Conservation (phyloP, 2,329 filamentous ascomycete species). For the Capronia americana region DNA sequence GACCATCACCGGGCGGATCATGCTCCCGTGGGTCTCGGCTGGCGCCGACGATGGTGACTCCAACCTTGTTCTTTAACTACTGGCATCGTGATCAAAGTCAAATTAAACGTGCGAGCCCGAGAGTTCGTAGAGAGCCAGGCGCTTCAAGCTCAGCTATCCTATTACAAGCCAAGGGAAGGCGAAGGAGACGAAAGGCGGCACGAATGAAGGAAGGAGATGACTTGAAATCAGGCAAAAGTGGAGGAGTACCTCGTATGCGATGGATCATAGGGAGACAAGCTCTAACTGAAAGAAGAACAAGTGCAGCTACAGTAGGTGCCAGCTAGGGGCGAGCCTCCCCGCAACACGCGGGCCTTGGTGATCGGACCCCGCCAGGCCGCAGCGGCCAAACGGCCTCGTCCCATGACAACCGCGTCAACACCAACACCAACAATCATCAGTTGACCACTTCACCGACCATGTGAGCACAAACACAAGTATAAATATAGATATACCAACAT, state of each 20-base stretch:
- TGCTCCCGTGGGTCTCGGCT: neutral
- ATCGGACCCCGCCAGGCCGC: neutral
- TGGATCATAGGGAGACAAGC: too few relatives aligned
- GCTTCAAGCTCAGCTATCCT: too few relatives aligned
- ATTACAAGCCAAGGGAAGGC: too few relatives aligned
- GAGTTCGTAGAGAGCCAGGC: too few relatives aligned
- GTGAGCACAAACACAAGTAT: constrained; percentile 10
- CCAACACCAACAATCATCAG: constrained; percentile 13
- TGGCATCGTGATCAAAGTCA: neutral
- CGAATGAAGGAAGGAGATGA: too few relatives aligned
- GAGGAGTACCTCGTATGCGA: too few relatives aligned
- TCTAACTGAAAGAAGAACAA: too few relatives aligned
- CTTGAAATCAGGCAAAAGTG: too few relatives aligned
- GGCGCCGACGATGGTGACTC: neutral
- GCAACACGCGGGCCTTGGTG: neutral
- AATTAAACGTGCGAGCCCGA: too few relatives aligned
- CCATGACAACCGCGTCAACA: constrained; percentile 22
- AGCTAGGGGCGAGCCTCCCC: neutral
- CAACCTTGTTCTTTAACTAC: neutral
- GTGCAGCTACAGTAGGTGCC: too few relatives aligned
- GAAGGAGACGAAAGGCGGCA: too few relatives aligned
- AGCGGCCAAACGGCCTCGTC: neutral
- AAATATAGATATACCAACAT: neutral
- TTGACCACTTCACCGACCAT: constrained; percentile 28
- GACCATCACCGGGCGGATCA: neutral